Conservation (phyloP, 306 rosid genomes). For the Delonix regia region DNA sequence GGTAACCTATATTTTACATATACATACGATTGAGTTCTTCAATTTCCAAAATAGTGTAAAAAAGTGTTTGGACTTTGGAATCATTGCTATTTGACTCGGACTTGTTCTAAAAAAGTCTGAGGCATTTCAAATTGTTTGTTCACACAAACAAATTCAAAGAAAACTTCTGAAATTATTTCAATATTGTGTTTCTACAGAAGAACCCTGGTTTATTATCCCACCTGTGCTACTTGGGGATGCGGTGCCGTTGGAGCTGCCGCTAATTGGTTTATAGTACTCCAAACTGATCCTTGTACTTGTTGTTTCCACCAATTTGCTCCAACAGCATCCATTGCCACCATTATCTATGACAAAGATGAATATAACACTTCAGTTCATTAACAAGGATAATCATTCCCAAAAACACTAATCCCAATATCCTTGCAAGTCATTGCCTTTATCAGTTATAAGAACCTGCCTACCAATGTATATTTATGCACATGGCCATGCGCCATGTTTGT, state of each 20-base stretch:
- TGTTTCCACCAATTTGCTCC: too few relatives aligned
- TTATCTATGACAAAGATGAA: neutral
- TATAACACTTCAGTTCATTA: neutral
- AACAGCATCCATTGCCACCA: neutral
- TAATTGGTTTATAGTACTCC: neutral
- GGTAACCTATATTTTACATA: too few relatives aligned
- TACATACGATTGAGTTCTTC: too few relatives aligned
- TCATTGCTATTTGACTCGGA: too few relatives aligned
- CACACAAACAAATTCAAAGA: too few relatives aligned
- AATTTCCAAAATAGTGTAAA: too few relatives aligned
- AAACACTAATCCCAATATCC: too few relatives aligned
- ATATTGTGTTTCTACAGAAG: neutral
- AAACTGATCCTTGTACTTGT: neutral
- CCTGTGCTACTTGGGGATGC: neutral
- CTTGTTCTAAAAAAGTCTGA: too few relatives aligned
- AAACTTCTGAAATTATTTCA: too few relatives aligned
- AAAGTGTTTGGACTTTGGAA: too few relatives aligned
- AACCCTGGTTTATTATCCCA: neutral
- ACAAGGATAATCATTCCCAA: neutral
- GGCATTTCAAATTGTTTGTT: too few relatives aligned
- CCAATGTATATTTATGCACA: neutral
- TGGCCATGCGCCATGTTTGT: neutral
- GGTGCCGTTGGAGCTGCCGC: neutral
- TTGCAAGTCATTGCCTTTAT: neutral
- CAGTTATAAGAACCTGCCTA: neutral